Evolutionary conservation across 129 eudicot species (phyloP), one percentile per base, ranked within the genome.

Genomic region (Centaurea solstitialis): DNA sequence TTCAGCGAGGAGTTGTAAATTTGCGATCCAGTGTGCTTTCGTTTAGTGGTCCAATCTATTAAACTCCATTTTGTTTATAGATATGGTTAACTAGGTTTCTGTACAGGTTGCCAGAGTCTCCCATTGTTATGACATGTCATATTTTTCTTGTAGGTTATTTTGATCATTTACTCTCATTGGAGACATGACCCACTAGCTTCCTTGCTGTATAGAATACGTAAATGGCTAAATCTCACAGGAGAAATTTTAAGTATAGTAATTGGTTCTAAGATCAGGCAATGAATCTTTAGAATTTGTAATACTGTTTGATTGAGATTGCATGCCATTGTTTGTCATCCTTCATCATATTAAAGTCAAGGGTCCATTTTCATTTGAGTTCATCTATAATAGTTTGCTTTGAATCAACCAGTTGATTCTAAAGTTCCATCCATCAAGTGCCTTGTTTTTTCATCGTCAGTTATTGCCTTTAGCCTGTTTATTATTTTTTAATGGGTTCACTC

Each of bases 401-500:
- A 62, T 53, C 64, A 20, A 62, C 24, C 5, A 6, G 10, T 8
- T 62, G 28, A 62, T 20, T 20, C 21, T 62, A 7, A 62, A 20
- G 68, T 62, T 62, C 28, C 28, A 13, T 74, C 17, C 78, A 74
- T 66, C 75, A 35, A 47, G 73, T 21, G 30, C 66, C 73, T 30
- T 81, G 68, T 74, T 39, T 26, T 38, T 30, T 71, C 17, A 43
- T 7, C 18, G 26, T 7, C 15, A 43, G 59, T 35, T 33, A 2
- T 70, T 78, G 64, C 76, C 22, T 75, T 33, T 74, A 67, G 24
- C 21, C 35, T 68, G 35, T 22, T 47, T 9, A 74, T 67, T 35
- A 66, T 62, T 71, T 30, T 26, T 21, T 45, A 20, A 20, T 22
- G 23, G 50, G 15, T 81, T 87, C 40, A 76, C 74, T 15, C n/a